Conservation (phyloP, 228 moss, liverwort and hornwort species). For the Sphagnum magellanicum region DNA sequence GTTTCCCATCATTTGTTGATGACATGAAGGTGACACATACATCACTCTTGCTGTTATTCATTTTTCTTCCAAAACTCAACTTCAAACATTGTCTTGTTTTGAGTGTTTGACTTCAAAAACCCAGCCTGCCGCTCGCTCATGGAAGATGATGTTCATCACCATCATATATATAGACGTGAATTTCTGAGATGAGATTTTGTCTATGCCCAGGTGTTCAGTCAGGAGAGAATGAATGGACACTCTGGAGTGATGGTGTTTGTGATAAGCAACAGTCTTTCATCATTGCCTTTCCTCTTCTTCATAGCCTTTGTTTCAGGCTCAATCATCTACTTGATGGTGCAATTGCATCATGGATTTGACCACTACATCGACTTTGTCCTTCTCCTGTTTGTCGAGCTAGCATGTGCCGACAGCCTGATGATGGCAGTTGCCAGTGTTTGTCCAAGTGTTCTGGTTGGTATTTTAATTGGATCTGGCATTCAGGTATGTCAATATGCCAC, state of each 20-base stretch:
- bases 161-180: too few relatives aligned
- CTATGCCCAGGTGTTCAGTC: slow-evolving; percentile 34
- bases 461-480: slow-evolving; percentile 46
- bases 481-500: slow-evolving; percentile 22
- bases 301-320: slow-evolving; percentile 26
- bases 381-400: slow-evolving; percentile 41
- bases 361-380: slow-evolving; percentile 48
- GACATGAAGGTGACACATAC: slow-evolving; percentile 43
- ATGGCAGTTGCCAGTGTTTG: slow-evolving; percentile 59
- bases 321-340: slow-evolving; percentile 48
- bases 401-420: slow-evolving; percentile 57
- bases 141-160: too few relatives aligned
- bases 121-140: not conserved
- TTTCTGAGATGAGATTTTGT: too few relatives aligned
- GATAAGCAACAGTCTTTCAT: slow-evolving; percentile 46
- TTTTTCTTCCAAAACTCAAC: not conserved
- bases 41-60: not conserved
- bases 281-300: slow-evolving; percentile 43
- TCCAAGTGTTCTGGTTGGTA: slow-evolving; percentile 65
- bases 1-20: slow-evolving; percentile 61
- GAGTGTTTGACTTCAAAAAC: too few relatives aligned
- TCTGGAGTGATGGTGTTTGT: slow-evolving; percentile 56
- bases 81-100: too few relatives aligned
- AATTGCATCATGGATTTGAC: slow-evolving; percentile 31
- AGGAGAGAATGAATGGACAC: slow-evolving; percentile 56